Conservation (phyloP, 2,329 filamentous ascomycete species). For the Sclerotinia borealis region DNA sequence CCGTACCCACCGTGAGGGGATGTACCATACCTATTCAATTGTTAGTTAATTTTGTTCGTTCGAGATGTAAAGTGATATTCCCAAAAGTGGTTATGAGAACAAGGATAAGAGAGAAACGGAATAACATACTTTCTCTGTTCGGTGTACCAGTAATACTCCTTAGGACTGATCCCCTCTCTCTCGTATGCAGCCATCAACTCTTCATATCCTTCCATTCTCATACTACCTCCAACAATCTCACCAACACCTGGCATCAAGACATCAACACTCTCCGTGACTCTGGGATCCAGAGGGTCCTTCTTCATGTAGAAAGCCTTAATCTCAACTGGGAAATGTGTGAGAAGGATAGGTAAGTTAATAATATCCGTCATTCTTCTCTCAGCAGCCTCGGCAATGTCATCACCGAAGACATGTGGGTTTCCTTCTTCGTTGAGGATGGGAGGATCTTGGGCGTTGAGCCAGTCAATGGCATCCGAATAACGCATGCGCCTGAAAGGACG, state of each 20-base stretch:
- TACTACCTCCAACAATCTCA: constrained; percentile 92
- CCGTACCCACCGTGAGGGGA: constrained; percentile 80
- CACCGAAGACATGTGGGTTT: constrained; percentile 83
- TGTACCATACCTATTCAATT: constrained; percentile 65
- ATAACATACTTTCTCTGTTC: constrained; percentile 77
- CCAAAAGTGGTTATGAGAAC: background rate
- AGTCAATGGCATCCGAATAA: constrained; percentile 89
- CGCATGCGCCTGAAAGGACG: constrained; percentile 92
- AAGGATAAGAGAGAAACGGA: background rate
- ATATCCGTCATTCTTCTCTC: constrained; percentile 96
- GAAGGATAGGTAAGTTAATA: constrained; percentile 90
- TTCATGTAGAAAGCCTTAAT: constrained; percentile 99
- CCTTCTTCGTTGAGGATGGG: constrained; percentile 87
- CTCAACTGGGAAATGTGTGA: constrained; percentile 93
- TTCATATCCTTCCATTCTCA: constrained; percentile 91
- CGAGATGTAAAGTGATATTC: no score
- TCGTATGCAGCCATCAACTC: constrained; percentile 86
- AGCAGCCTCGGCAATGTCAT: constrained; percentile 96
- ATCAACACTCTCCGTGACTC: constrained; percentile 92
- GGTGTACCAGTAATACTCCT: constrained; percentile 96
- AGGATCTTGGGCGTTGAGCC: constrained; percentile 77
- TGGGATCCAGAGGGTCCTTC: constrained; percentile 68
- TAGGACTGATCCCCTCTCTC: constrained; percentile 76
- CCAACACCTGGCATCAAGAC: constrained; percentile 84
- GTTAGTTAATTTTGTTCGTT: constrained; percentile 5